These are phyloP conservation scores for Apodospora peruviana DNA, from an alignment of 495 filamentous ascomycete species.

Conservation along the genomic window DNA sequence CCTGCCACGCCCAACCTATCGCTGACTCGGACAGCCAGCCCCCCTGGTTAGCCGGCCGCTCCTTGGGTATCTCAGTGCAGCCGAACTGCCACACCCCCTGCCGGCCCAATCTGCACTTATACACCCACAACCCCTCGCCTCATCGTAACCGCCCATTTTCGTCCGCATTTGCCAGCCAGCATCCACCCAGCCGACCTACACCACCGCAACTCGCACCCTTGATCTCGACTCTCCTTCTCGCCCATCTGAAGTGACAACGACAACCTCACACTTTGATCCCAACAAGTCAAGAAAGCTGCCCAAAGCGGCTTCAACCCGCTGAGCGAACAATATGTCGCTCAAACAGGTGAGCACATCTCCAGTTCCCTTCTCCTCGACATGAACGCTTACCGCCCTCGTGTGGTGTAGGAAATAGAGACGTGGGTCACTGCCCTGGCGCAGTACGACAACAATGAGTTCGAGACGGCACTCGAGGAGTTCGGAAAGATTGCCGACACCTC, in stretches of 20 bases:
- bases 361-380: neutral
- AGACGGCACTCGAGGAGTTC: slow-evolving; percentile 75
- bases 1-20: neutral
- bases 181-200: neutral
- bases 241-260: neutral
- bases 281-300: neutral
- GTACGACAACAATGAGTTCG: slow-evolving; percentile 97
- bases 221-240: neutral
- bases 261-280: neutral
- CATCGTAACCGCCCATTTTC: slow-evolving; percentile 20
- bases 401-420: slow-evolving; percentile 87
- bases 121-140: slow-evolving; percentile 23
- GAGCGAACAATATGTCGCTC: slow-evolving; percentile 55
- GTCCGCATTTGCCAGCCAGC: slow-evolving; percentile 6
- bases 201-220: neutral
- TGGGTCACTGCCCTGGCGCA: slow-evolving; percentile 89
- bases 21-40: slow-evolving; percentile 4
- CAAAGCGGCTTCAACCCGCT: slow-evolving; percentile 8
- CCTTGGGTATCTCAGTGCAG: neutral
- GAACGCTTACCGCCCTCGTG: slow-evolving; percentile 13
- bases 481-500: slow-evolving; percentile 88
- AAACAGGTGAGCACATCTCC: slow-evolving; percentile 56
- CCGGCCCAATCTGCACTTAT: slow-evolving; percentile 13
- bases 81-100: neutral
- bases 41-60: neutral